Evolutionary conservation across 768 basidiomycete genomes (phyloP), one percentile per base, ranked within the genome.

Genomic region (Russula earlei): DNA sequence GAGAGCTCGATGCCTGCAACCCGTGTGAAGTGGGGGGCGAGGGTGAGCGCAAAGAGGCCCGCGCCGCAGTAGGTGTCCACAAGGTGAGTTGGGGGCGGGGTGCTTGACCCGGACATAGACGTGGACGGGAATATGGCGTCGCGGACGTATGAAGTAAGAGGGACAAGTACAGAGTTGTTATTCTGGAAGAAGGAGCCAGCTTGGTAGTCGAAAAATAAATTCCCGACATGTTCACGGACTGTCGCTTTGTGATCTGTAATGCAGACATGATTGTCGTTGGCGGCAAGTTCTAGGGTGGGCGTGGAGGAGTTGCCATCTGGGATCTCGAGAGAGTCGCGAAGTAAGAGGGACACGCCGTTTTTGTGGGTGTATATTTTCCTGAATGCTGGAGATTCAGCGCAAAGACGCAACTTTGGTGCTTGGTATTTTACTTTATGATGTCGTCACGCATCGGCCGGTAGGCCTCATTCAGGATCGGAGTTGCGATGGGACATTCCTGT

Each of bases 151-250:
- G 79, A 67, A n/a, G 88, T 87, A 49, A 99, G 77, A 0, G 90
- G 83, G 6, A 83, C 76, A 27, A 98, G 80, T 37, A 95, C 87
- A 7, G 89, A 83, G 67, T 95, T 94, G 78, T 99, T 99, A 75
- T 97, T 97, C 67, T 99, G 95, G 79, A 98, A 98, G 76, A 98
- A 99, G 4, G 90, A 87, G 45, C 87, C 83, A 6, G 85, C 89
- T 20, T 76, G 79, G 70, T 90, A 94, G 66, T 93, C 85, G 71
- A 98, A 96, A 43, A 85, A 69, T 67, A 75, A 81, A 59, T 79
- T 71, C 9, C 91, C 93, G 24, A 98, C 89, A 45, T 79, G 78
- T 69, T 96, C 94, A 52, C 91, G 86, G 1, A 95, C 82, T 10
- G 75, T 81, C 12, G 75, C 81, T 56, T 85, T 85, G 67, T 91